Percentiles rank a stretch among this genome's conserved stretches.
These are phyloP conservation scores for Phytophthora podocarpi DNA, from an alignment of 352 stramenopile genomes.

Conservation along the genomic window DNA sequence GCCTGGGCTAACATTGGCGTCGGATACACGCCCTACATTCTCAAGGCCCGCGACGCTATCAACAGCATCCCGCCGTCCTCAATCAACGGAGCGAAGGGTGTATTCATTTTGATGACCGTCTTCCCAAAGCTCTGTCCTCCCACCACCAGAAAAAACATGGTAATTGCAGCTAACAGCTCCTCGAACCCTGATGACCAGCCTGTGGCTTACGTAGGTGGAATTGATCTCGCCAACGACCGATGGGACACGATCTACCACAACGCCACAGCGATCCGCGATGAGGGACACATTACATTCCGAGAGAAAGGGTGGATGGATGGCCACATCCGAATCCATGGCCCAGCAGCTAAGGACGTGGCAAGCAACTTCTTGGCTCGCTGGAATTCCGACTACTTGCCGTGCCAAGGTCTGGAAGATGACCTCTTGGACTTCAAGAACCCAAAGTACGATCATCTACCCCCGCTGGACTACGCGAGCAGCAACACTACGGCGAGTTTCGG, in stretches of 20 bases:
- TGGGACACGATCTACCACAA: slow-evolving; percentile 64
- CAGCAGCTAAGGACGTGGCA: slow-evolving; percentile 48
- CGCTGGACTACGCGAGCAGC: slow-evolving; percentile 9
- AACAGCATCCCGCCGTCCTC: slow-evolving; percentile 31
- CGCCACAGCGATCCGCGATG: slow-evolving; percentile 33
- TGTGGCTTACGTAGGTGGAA: slow-evolving; percentile 53
- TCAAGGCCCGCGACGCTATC: slow-evolving; percentile 41
- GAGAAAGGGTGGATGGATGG: slow-evolving; percentile 66
- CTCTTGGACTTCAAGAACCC: slow-evolving; percentile 56
- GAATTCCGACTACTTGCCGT: slow-evolving; percentile 42
- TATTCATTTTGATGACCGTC: slow-evolving; percentile 59
- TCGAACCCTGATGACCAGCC: slow-evolving; percentile 8
- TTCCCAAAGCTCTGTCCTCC: slow-evolving; percentile 34
- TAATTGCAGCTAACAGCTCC: slow-evolving; percentile 16
- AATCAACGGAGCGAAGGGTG: slow-evolving; percentile 15
- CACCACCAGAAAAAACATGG: slow-evolving; percentile 59
- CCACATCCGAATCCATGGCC: slow-evolving; percentile 44
- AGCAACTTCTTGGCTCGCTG: slow-evolving; percentile 58
- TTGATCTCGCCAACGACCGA: slow-evolving; percentile 54
- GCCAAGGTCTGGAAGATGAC: slow-evolving; percentile 28
- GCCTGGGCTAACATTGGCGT: slow-evolving; percentile 56
- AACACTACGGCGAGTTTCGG: slow-evolving; percentile 13
- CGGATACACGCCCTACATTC: slow-evolving; percentile 28
- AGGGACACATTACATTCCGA: slow-evolving; percentile 35
- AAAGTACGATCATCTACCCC: slow-evolving; percentile 13